These are phyloP conservation scores for Marchantia paleacea DNA, from an alignment of 225 moss, liverwort and hornwort species.

Conservation along the genomic window DNA sequence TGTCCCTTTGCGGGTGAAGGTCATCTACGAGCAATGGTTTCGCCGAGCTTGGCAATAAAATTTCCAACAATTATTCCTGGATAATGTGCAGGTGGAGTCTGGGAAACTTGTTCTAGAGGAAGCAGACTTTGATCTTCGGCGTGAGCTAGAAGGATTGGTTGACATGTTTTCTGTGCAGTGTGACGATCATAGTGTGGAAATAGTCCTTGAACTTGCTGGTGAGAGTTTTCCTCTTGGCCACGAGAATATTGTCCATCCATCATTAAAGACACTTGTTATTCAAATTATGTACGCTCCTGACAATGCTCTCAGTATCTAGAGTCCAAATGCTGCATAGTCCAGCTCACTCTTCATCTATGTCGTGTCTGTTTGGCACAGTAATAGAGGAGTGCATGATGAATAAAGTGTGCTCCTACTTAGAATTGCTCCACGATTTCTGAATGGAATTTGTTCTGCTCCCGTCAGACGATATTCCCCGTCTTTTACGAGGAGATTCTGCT, in stretches of 20 bases:
- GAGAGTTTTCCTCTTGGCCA: background rate
- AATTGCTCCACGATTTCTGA: background rate
- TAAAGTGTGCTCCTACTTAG: too few species aligned
- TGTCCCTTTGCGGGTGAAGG: background rate
- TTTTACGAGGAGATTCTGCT: constrained; percentile 72
- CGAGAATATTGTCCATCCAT: background rate
- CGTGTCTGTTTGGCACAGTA: background rate
- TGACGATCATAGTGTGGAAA: constrained; percentile 65
- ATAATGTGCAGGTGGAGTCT: constrained; percentile 66
- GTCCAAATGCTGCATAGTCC: background rate
- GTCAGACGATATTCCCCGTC: constrained; percentile 62
- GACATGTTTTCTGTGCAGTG: constrained; percentile 94
- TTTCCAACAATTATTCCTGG: background rate
- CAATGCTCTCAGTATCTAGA: background rate
- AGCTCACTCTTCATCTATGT: background rate
- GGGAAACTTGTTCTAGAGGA: constrained; percentile 74
- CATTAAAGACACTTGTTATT: background rate
- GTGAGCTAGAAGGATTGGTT: constrained; percentile 79
- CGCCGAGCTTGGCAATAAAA: background rate
- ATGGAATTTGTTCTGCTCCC: background rate
- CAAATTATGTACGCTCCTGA: background rate
- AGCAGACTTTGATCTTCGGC: constrained; percentile 70
- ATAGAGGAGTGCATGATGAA: too few species aligned
- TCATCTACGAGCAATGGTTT: background rate
- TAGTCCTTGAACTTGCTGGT: constrained; percentile 80